phyloP scores from a whole-genome alignment of 306 rosid genomes.

The Crataegus laevigata region DNA sequence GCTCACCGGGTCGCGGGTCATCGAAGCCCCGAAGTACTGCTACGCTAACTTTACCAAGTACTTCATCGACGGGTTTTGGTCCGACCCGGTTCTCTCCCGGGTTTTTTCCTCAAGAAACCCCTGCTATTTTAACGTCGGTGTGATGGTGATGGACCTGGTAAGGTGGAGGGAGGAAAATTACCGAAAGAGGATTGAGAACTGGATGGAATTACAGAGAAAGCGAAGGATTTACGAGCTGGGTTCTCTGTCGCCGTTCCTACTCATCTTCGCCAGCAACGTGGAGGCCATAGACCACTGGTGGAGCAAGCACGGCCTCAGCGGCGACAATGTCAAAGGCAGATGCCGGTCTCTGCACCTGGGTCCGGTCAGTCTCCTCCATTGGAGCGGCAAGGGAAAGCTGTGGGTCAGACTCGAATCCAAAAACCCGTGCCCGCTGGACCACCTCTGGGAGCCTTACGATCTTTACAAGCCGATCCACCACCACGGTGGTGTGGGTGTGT shows the following conservation, averaged over 20 bases:
- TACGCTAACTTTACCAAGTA: conserved; percentile 90
- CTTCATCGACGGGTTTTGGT: conserved; percentile 81
- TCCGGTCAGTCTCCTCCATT: conserved; percentile 80
- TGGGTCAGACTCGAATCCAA: conserved; percentile 81
- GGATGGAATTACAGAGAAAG: conserved; percentile 84
- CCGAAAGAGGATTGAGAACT: conserved; percentile 60
- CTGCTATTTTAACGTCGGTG: conserved; percentile 92
- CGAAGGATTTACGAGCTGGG: conserved; percentile 80
- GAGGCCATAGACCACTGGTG: conserved; percentile 85
- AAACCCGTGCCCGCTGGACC: conserved; percentile 66
- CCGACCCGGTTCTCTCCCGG: conserved; percentile 63
- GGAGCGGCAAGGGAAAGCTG: conserved; percentile 98
- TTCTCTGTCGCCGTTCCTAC: conserved; percentile 72
- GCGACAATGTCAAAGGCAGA: conserved; percentile 75
- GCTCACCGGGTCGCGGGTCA: conserved; percentile 41
- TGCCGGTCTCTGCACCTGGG: conserved; percentile 88
- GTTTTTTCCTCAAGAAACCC: conserved; percentile 47
- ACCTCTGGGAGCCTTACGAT: conserved; percentile 93
- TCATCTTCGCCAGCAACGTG: conserved; percentile 69
- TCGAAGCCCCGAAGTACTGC: conserved; percentile 93
- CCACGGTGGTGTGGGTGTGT: no score
- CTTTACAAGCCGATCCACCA: conserved; percentile 30
- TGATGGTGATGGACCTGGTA: conserved; percentile 79
- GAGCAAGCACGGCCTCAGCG: conserved; percentile 94
- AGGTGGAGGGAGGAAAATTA: conserved; percentile 69